Evolutionary conservation across 495 filamentous ascomycete species (phyloP).

Genomic region (Filosporella fistucella): DNA sequence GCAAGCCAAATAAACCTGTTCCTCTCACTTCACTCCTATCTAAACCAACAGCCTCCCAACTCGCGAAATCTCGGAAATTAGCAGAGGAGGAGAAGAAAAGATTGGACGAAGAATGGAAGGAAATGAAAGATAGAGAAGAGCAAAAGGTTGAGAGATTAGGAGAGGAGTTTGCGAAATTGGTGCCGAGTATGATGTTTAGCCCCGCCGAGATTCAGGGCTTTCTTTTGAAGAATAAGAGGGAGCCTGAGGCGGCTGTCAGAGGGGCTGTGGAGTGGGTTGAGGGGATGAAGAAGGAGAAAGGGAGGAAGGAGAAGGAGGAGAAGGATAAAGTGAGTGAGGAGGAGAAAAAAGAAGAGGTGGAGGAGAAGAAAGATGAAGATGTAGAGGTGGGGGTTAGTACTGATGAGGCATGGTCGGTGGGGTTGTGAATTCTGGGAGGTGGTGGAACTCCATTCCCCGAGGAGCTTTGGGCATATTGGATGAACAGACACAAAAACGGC

Average conservation of each 20-base stretch:
- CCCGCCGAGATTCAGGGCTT: slow-evolving; percentile 79
- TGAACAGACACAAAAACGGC: no score
- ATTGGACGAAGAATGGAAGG: slow-evolving; percentile 2
- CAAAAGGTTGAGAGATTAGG: slow-evolving; percentile 38
- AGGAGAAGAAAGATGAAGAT: slow-evolving; percentile 28
- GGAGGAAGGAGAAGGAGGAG: slow-evolving; percentile 45
- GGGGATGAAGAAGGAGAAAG: slow-evolving; percentile 50
- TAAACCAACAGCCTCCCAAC: not conserved
- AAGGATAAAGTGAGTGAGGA: slow-evolving; percentile 37
- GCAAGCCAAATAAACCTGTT: not conserved
- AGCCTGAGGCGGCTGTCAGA: slow-evolving; percentile 54
- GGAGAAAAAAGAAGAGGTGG: slow-evolving; percentile 29
- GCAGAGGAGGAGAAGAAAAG: not conserved
- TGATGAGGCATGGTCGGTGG: no score
- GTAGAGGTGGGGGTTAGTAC: no score
- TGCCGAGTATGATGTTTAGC: slow-evolving; percentile 62
- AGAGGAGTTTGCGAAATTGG: slow-evolving; percentile 49
- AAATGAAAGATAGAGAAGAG: slow-evolving; percentile 25
- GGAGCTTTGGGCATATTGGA: no score
- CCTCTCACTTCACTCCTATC: not conserved
- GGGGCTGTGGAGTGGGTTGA: slow-evolving; percentile 55
- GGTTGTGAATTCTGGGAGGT: no score
- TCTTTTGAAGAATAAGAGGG: slow-evolving; percentile 62
- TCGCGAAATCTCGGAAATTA: not conserved
- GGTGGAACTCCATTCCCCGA: no score